Conservation (phyloP, 371 early-diverging fungal genomes). For the Batrachochytrium dendrobatidis region DNA sequence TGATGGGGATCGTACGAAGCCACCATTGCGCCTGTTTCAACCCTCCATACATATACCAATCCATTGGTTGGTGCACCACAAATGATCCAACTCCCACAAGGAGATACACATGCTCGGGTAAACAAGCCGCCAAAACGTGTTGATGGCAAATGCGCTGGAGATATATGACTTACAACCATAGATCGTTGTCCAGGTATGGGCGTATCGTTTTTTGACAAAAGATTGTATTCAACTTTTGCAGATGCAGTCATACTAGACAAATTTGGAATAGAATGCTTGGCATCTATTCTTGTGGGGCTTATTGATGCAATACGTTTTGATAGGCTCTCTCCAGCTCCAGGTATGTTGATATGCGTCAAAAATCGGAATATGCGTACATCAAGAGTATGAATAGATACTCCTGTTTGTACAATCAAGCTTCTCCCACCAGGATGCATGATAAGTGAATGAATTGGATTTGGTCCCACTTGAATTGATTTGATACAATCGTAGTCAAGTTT, state of each 20-base stretch:
- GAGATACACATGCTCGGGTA: slow-evolving; percentile 17
- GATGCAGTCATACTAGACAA: slow-evolving; percentile 12
- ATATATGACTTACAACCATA: neutral
- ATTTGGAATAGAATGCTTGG: too few species aligned
- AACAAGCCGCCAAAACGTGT: neutral
- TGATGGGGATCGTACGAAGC: slow-evolving; percentile 9
- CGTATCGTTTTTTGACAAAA: neutral
- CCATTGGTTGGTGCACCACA: slow-evolving; percentile 16
- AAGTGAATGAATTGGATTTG: slow-evolving; percentile 18
- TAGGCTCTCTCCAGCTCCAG: neutral
- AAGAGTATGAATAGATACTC: slow-evolving; percentile 18
- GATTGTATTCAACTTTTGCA: neutral
- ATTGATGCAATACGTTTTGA: too few species aligned
- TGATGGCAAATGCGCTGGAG: neutral
- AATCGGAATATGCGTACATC: slow-evolving; percentile 32
- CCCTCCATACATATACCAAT: slow-evolving; percentile 23
- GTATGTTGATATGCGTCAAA: slow-evolving; percentile 10
- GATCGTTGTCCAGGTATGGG: too few species aligned
- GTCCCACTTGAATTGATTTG: slow-evolving; percentile 18
- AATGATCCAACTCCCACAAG: slow-evolving; percentile 27
- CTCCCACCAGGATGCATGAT: slow-evolving; percentile 27
- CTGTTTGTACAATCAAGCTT: slow-evolving; percentile 21
- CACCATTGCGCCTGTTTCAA: slow-evolving; percentile 21
- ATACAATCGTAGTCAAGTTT: slow-evolving; percentile 22
- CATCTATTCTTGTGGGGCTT: too few species aligned